Conservation (phyloP, 805 yeast species). For the Blastobotrys americana region DNA sequence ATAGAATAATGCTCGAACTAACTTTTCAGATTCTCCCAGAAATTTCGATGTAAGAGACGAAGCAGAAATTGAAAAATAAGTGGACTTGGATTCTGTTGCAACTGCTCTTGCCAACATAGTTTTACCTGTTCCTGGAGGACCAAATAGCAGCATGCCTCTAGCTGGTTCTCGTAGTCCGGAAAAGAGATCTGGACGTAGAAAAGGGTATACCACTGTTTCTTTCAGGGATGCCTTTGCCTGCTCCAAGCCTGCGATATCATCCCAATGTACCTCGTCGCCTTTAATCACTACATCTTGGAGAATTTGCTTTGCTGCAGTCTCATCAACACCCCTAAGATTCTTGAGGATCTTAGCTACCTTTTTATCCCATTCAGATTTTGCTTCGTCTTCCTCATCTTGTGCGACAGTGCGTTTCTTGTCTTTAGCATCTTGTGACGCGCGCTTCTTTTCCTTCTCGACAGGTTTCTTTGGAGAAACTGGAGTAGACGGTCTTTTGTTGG, state of each 20-base stretch:
- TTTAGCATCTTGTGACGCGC: not conserved
- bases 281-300: constrained; percentile 79
- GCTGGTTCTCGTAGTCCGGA: constrained; percentile 90
- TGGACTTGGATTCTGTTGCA: constrained; percentile 88
- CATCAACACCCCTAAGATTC: constrained; percentile 61
- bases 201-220: constrained; percentile 95
- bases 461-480: not conserved
- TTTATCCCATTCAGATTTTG: constrained; percentile 29
- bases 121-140: constrained; percentile 99
- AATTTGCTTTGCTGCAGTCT: constrained; percentile 70
- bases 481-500: not conserved
- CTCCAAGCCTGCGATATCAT: constrained; percentile 87
- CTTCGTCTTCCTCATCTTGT: constrained; percentile 13
- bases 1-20: constrained; percentile 80
- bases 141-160: constrained; percentile 90
- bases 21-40: constrained; percentile 88
- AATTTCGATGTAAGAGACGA: constrained; percentile 77
- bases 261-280: constrained; percentile 92
- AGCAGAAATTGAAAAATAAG: constrained; percentile 86
- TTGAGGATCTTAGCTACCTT: constrained; percentile 29
- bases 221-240: constrained; percentile 82
- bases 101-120: constrained; percentile 97
- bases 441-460: too few species aligned
- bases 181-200: constrained; percentile 86
- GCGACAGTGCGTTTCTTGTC: constrained; percentile 1